A percentile compares a stretch with the other conserved stretches of the same genome.
Evolutionary conservation across 768 basidiomycete species (phyloP).

Genomic region (Boletus reticulatus): DNA sequence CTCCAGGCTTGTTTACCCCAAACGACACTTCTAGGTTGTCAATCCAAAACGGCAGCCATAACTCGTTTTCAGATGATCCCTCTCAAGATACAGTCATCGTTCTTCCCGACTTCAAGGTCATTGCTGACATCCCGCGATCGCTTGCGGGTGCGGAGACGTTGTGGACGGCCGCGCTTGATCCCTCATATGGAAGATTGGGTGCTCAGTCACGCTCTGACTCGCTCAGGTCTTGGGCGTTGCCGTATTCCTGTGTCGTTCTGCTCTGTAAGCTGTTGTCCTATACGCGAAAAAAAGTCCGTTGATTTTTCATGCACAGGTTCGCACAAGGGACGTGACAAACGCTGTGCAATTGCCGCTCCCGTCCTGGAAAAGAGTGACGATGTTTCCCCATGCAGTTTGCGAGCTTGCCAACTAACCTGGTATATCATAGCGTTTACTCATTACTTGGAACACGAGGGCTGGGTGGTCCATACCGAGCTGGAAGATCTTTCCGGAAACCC

Average conservation of each 20-base stretch:
- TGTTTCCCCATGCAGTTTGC: slow-evolving; percentile 11
- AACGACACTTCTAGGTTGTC: slow-evolving; percentile 56
- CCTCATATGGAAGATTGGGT: slow-evolving; percentile 50
- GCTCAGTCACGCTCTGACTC: slow-evolving; percentile 41
- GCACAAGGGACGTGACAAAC: slow-evolving; percentile 89
- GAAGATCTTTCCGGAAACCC: slow-evolving; percentile 48
- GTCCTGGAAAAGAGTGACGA: slow-evolving; percentile 71
- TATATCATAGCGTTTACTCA: slow-evolving; percentile 52
- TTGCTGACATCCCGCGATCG: slow-evolving; percentile 68
- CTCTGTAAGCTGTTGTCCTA: slow-evolving; percentile 58
- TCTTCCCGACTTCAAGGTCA: slow-evolving; percentile 88
- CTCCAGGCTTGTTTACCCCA: slow-evolving; percentile 57
- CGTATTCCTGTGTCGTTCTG: slow-evolving; percentile 87
- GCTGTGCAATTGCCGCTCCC: slow-evolving; percentile 85
- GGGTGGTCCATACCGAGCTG: slow-evolving; percentile 73
- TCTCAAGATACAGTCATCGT: slow-evolving; percentile 78
- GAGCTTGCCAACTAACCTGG: slow-evolving; percentile 3
- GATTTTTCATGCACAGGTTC: slow-evolving; percentile 57
- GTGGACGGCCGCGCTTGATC: slow-evolving; percentile 63
- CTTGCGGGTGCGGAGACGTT: slow-evolving; percentile 65
- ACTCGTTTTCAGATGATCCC: slow-evolving; percentile 57
- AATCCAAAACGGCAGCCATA: slow-evolving; percentile 83
- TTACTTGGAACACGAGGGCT: slow-evolving; percentile 63
- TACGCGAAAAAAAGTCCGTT: not conserved
- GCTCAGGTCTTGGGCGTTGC: slow-evolving; percentile 74